A percentile compares a stretch with the other conserved stretches of the same genome.
phyloP scores from a whole-genome alignment of 768 basidiomycete species.

The Russula vinacea region DNA sequence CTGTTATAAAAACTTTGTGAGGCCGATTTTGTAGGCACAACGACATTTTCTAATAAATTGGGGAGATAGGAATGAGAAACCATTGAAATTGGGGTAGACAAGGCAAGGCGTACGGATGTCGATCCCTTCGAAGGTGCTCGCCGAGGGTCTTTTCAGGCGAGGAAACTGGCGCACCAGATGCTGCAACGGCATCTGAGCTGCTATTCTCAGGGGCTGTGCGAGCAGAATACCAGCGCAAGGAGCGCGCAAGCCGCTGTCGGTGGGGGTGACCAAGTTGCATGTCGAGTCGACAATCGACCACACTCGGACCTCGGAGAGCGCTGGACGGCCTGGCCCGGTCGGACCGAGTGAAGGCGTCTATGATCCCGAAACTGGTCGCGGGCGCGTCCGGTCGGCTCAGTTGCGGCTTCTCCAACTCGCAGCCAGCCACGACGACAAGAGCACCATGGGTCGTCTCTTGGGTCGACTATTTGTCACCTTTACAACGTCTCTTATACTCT shows the following conservation, averaged over 20 bases:
- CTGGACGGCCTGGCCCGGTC: background rate
- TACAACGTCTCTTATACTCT: conserved; percentile 71
- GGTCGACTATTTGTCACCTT: conserved; percentile 64
- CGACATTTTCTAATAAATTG: conserved; percentile 17
- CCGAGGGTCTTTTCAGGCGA: conserved; percentile 15
- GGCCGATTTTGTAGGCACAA: background rate
- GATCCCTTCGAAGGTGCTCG: conserved; percentile 26
- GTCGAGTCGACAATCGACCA: background rate
- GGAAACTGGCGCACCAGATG: background rate
- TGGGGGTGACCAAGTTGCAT: conserved; percentile 20
- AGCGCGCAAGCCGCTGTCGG: conserved; percentile 15
- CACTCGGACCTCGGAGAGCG: background rate
- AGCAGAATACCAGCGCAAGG: conserved; percentile 13
- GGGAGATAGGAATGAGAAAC: background rate
- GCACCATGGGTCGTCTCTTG: conserved; percentile 45
- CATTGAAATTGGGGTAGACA: background rate
- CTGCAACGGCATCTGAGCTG: background rate
- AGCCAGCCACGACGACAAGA: background rate
- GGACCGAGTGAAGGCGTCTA: background rate
- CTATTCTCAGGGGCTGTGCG: background rate
- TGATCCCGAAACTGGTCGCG: no score
- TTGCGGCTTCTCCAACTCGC: background rate
- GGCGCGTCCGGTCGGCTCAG: no score
- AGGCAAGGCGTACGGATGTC: conserved; percentile 16
- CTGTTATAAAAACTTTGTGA: background rate